Conservation (phyloP, 2,329 filamentous ascomycete species). For the Aspergillus oerlinghausenensis region DNA sequence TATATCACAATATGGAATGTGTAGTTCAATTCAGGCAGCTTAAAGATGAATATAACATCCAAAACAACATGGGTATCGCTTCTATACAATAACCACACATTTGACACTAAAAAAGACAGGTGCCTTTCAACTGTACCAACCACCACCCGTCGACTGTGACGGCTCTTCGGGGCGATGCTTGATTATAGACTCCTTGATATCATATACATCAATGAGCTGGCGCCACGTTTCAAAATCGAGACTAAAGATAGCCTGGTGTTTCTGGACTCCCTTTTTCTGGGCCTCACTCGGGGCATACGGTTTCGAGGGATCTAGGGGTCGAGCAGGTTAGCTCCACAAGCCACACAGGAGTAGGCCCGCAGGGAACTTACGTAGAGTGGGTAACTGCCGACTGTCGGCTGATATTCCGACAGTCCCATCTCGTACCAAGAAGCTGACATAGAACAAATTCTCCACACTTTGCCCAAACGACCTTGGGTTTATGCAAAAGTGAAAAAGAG, state of each 20-base stretch:
- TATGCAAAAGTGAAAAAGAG: constrained; percentile 80
- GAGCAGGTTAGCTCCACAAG: neutral
- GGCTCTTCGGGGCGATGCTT: constrained; percentile 66
- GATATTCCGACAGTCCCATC: constrained; percentile 76
- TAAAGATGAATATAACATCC: neutral
- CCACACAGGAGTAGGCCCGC: neutral
- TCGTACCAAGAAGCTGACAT: constrained; percentile 87
- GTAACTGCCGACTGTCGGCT: constrained; percentile 67
- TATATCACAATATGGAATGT: neutral
- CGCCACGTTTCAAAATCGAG: constrained; percentile 83
- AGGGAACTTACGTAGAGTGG: constrained; percentile 67
- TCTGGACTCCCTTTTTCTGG: constrained; percentile 52
- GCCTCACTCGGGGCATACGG: constrained; percentile 47
- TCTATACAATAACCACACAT: constrained; percentile 3
- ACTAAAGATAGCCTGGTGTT: constrained; percentile 82
- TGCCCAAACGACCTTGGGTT: constrained; percentile 90
- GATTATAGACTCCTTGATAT: constrained; percentile 77
- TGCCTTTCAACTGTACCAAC: constrained; percentile 59
- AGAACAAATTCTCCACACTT: constrained; percentile 95
- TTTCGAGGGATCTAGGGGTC: constrained; percentile 39
- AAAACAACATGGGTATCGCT: constrained; percentile 14
- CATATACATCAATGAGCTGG: constrained; percentile 68
- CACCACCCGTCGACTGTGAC: constrained; percentile 49
- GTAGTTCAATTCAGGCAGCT: neutral
- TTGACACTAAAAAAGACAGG: neutral